Evolutionary conservation across 2,329 filamentous ascomycete genomes (phyloP).

Genomic region (Penicillium sp.): DNA sequence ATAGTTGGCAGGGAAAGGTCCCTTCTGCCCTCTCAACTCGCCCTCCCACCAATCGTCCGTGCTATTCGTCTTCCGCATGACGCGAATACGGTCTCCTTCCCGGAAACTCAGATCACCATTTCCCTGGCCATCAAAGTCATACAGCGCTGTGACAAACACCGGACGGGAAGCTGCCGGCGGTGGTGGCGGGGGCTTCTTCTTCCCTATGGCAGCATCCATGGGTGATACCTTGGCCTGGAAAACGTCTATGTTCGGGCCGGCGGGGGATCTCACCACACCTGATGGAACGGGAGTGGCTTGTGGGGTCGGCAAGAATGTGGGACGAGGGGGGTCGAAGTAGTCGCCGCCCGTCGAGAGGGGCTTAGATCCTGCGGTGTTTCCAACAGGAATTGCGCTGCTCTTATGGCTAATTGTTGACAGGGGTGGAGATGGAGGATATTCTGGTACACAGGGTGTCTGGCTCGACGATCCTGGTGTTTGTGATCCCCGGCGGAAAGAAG

Average conservation of each 20-base stretch:
- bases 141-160: constrained; percentile 69
- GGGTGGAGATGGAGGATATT: constrained; percentile 12
- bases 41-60: constrained; percentile 89
- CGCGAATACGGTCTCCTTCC: constrained; percentile 74
- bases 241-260: constrained; percentile 33
- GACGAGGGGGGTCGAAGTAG: constrained; percentile 15
- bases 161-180: constrained; percentile 58
- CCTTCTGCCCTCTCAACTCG: constrained; percentile 66
- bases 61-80: constrained; percentile 75
- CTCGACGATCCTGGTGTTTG: constrained; percentile 29
- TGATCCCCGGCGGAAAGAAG: constrained; percentile 28
- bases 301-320: constrained; percentile 8
- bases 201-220: constrained; percentile 51
- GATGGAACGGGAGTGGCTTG: constrained; percentile 7
- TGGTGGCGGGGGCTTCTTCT: constrained; percentile 74
- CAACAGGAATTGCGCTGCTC: constrained; percentile 16
- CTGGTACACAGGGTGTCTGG: constrained; percentile 28
- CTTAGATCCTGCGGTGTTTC: constrained; percentile 16
- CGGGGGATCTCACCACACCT: constrained; percentile 27
- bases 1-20: constrained; percentile 83
- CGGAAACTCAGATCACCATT: constrained; percentile 70
- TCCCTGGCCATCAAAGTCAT: constrained; percentile 70
- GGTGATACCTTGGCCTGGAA: constrained; percentile 13
- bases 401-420: not conserved
- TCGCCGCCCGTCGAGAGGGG: constrained; percentile 18